Percentiles rank a stretch among this genome's conserved stretches.
Evolutionary conservation across 441 rosid genomes (phyloP).

Genomic region (Aleurites moluccanus): DNA sequence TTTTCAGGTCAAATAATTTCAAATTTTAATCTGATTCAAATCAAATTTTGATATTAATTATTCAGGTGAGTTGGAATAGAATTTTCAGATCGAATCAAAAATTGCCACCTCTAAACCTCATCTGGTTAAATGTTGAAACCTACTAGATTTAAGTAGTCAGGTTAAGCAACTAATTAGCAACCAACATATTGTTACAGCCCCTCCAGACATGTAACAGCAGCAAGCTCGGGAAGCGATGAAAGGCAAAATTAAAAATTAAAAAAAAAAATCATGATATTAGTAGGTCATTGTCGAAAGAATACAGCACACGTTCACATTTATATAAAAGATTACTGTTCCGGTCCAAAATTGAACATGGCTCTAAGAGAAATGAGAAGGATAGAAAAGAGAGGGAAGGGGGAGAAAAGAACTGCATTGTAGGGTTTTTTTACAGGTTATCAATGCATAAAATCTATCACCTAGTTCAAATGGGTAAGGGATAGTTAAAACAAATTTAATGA

Average conservation of each 20-base stretch:
- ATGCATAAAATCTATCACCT: conserved; percentile 29
- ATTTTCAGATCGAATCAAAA: too few relatives aligned
- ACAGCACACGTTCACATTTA: conserved; percentile 14
- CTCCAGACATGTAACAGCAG: too few relatives aligned
- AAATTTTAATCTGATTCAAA: too few relatives aligned
- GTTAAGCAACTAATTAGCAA: too few relatives aligned
- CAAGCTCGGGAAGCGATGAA: not conserved
- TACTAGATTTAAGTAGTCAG: not conserved
- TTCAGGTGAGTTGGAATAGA: too few relatives aligned
- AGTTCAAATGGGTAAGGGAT: conserved; percentile 25
- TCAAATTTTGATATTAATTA: too few relatives aligned
- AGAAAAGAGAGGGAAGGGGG: too few relatives aligned
- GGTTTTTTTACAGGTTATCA: conserved; percentile 34
- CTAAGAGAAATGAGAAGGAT: not conserved
- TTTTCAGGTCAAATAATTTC: too few relatives aligned
- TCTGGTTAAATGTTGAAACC: not conserved
- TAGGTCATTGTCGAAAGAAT: not conserved
- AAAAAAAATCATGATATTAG: not conserved
- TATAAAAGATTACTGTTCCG: conserved; percentile 14
- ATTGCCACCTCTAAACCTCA: too few relatives aligned
- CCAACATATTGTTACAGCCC: too few relatives aligned
- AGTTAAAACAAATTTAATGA: conserved; percentile 43
- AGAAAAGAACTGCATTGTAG: conserved; percentile 5
- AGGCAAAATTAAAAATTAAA: not conserved
- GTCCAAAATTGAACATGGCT: conserved; percentile 7